Evolutionary conservation across 768 basidiomycete species (phyloP), one percentile per base, ranked within the genome.

Genomic region (Dacryopinax primogenitus): DNA sequence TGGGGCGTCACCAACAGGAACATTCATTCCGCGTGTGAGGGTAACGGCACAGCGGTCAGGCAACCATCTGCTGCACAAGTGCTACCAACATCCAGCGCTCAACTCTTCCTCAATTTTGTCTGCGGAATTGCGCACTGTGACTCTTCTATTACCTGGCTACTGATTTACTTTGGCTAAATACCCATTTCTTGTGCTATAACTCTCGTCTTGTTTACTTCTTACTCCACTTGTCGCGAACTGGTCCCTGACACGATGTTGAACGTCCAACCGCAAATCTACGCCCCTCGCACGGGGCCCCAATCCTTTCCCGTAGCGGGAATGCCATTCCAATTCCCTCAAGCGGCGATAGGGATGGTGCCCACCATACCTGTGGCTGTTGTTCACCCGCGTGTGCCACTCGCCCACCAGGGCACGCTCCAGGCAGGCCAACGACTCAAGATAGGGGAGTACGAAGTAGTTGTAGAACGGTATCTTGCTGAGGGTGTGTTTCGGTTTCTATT

Each of bases 391-490:
- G 32, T 58, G 51, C n/a, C n/a, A n/a, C n/a, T n/a, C n/a, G 51
- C 51, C 30, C 12, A 68, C 39, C 75, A 76, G 62, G 79, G 79
- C 1, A 77, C 76, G 0, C 72, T 81, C 13, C 70, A 72, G 6
- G 78, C 79, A 3, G 96, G 96, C 2, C 92, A 96, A 74, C 82
- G 86, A 61, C 90, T 99, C 70, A 78, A 84, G 3, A 91, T 99
- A 66, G 92, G 92, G 77, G 90, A 90, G 71, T 87, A 88, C 76
- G 84, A 80, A 21, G 93, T 99, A 64, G 86, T 88, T 71, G 90
- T 99, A 47, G 94, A 98, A 73, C 84, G 87, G 72, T 98, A 96
- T 79, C 83, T 99, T 62, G 90, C 88, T 44, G 95, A 99, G 86
- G 96, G 93, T 87, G 70, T 68, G 78, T 73, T 51, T 39, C 64